Evolutionary conservation across 371 early-diverging fungal species (phyloP), one percentile per base, ranked within the genome.

Genomic region (Conidiobolus incongruus): DNA sequence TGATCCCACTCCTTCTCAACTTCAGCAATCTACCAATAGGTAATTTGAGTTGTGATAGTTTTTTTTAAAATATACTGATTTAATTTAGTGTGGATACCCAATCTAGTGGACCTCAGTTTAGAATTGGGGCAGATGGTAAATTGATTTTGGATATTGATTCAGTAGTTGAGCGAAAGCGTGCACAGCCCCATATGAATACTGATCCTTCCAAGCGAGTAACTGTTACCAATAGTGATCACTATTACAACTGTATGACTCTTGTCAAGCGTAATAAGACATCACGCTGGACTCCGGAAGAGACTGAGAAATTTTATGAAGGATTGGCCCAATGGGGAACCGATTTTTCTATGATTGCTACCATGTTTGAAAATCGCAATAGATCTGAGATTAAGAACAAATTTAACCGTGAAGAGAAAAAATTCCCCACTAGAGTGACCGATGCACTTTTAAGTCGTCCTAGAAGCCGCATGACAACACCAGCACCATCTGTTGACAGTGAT

Each of bases 231-330:
- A 53, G 53, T 50, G 47, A 54, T 1, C 52, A 55, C 24, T 50
- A 58, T 20, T 54, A 71, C 21, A 75, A 66, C 37, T 63, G 63
- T 47, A 31, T 35, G 0, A 64, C 69, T 0, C 66, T 56, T 47
- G 59, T 61, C 13, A 60, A 49, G 45, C 45, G 48, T 48, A 38
- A 37, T 15, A 29, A 26, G 30, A 53, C 50, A 0, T 21, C 43
- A 6, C 39, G 55, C 41, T 74, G 77, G 77, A 53, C 57, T 1
- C 48, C 31, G 0, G 51, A 49, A n/a, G 64, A 63, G 41, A 72
- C 72, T n/a, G 61, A 58, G 5, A 19, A 34, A 17, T 77, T 77
- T 44, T 72, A 69, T 44, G 57, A 68, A n/a, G n/a, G n/a, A n/a
- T n/a, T n/a, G n/a, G n/a, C n/a, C n/a, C n/a, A n/a, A n/a, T n/a